Evolutionary conservation across 2,329 filamentous ascomycete species (phyloP), one percentile per base, ranked within the genome.

Genomic region (Alternaria longipes): DNA sequence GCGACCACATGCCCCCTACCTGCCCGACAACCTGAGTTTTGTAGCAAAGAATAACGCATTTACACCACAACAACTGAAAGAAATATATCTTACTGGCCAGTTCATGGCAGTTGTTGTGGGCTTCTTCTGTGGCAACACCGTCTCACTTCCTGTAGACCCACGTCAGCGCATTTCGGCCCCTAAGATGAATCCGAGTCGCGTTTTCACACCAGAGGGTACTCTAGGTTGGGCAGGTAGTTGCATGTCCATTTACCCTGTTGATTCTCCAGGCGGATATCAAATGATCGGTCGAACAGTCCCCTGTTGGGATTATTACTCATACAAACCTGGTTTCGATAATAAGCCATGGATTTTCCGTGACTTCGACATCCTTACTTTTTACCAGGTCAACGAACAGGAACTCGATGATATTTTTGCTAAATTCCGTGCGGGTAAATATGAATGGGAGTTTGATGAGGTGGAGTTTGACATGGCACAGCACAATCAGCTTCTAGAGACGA

Each of bases 21-120:
- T 90, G 0, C 88, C 88, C 0, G 85, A 87, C 65, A 89, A 89
- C 55, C 80, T 89, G 41, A 81, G 84, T 1, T 90, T 90, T 57
- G 79, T 82, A 1, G 84, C 84, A 1, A 82, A 82, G 63, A 86
- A 85, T 71, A 87, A 87, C 64, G 85, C 83, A 4, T 82, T 87
- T 59, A 77, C 81, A 3, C 73, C 79, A 1, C 77, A 83, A 42
- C 81, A 86, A 59, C 76, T 87, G 4, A 81, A 84, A 42, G 77
- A 84, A 3, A 85, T 86, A 47, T 84, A 84, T 63, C 78, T 86
- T 8, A 83, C 76, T 3, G 81, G 82, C 26, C 80, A 80, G 8
- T 81, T 86, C 56, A 84, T 86, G 79, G 79, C 84, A 7, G 83
- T 87, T 3, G 80, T 82, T 0, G 83, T 87, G 0, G 85, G 85